Conservation (phyloP, 495 filamentous ascomycete genomes). For the Bathelium albidoporum region DNA sequence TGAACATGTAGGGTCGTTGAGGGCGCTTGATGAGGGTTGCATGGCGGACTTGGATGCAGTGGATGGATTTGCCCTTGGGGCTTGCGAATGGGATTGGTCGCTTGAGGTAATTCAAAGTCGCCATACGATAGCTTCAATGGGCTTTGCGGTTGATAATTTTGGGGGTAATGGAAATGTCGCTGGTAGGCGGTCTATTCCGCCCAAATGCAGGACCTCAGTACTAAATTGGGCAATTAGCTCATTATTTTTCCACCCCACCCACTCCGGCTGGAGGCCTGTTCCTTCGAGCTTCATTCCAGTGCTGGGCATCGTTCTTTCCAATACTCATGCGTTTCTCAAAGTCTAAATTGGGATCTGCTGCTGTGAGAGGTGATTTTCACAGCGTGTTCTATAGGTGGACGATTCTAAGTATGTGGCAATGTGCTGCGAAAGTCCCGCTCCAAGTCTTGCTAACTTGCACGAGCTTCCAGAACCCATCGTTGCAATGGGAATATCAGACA, state of each 20-base stretch:
- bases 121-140: background rate
- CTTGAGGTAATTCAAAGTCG: background rate
- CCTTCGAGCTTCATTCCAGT: too few relatives aligned
- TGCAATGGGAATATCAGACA: background rate
- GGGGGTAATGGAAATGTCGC: background rate
- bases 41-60: conserved; percentile 45
- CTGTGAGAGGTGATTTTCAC: conserved; percentile 12
- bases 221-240: background rate
- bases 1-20: conserved; percentile 88
- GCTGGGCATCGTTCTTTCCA: background rate
- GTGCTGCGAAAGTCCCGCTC: background rate
- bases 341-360: background rate
- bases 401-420: conserved; percentile 3
- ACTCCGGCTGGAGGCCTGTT: too few relatives aligned
- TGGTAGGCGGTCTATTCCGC: background rate
- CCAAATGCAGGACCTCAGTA: background rate
- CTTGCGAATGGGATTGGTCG: background rate
- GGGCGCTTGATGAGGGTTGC: conserved; percentile 83
- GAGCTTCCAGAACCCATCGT: background rate
- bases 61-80: conserved; percentile 8
- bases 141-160: background rate
- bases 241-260: too few relatives aligned
- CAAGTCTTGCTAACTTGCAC: background rate
- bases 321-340: background rate
- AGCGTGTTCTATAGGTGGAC: conserved; percentile 20